phyloP scores from a whole-genome alignment of 768 basidiomycete genomes.

The Pisolithus orientalis region DNA sequence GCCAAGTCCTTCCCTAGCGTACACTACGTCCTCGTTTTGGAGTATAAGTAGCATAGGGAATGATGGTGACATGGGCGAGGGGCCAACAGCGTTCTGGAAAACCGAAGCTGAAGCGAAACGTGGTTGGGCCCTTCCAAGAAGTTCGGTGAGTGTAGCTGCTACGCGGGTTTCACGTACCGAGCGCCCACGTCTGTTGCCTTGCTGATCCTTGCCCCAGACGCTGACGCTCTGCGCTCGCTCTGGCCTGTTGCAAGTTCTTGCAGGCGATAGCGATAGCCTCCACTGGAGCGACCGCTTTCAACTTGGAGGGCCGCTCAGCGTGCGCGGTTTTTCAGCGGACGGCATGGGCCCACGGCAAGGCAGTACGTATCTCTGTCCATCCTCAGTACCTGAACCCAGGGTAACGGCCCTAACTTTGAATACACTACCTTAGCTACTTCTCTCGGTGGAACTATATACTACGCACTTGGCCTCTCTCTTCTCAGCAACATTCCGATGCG shows the following conservation, averaged over 20 bases:
- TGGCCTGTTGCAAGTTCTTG: conserved; percentile 66
- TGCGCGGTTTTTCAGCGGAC: conserved; percentile 72
- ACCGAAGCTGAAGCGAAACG: conserved; percentile 15
- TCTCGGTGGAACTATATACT: conserved; percentile 77
- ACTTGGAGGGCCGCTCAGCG: conserved; percentile 83
- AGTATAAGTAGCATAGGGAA: neutral
- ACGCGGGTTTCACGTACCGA: neutral
- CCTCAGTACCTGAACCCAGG: neutral
- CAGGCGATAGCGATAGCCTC: conserved; percentile 30
- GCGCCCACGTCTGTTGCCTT: neutral
- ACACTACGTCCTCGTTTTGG: neutral
- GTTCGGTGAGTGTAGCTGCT: conserved; percentile 14
- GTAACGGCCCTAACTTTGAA: neutral
- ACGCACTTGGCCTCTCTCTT: conserved; percentile 70
- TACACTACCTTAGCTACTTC: conserved; percentile 57
- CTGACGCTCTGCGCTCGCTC: conserved; percentile 67
- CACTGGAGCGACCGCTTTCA: conserved; percentile 86
- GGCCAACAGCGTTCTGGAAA: conserved; percentile 23
- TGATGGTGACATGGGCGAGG: conserved; percentile 8
- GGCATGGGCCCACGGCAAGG: conserved; percentile 75
- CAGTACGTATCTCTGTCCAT: conserved; percentile 34
- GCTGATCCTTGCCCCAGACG: conserved; percentile 37
- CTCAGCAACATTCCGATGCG: conserved; percentile 68
- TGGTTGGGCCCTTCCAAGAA: conserved; percentile 17
- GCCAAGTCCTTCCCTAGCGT: neutral